Percentiles rank a stretch among this genome's conserved stretches.
phyloP scores from a whole-genome alignment of 108 stramenopile species.

The Discostella pseudostelligera region DNA sequence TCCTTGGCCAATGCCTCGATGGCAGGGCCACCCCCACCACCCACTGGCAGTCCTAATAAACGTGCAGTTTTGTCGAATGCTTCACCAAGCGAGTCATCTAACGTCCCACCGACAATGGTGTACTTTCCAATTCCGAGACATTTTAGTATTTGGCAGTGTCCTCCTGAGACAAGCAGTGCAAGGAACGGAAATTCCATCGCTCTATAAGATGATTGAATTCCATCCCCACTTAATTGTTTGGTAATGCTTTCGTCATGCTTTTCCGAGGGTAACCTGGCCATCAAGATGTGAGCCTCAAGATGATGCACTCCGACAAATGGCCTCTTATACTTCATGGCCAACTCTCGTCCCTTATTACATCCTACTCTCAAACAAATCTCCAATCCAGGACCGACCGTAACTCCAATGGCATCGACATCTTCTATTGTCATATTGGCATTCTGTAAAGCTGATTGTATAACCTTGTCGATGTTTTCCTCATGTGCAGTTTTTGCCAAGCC shows the following conservation, averaged over 20 bases:
- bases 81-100: constrained; percentile 96
- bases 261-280: constrained; percentile 77
- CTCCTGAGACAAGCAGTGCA: constrained; percentile 94
- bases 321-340: constrained; percentile 72
- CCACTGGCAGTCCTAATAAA: constrained; percentile 81
- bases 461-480: constrained; percentile 78
- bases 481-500: constrained; percentile 89
- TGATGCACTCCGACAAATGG: constrained; percentile 97
- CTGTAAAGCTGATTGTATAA: constrained; percentile 76
- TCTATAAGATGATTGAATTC: constrained; percentile 16
- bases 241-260: constrained; percentile 21
- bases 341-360: constrained; percentile 73
- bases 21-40: constrained; percentile 94
- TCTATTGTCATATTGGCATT: constrained; percentile 67
- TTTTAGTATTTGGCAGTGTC: constrained; percentile 93
- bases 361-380: constrained; percentile 98
- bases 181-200: constrained; percentile 91
- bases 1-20: constrained; percentile 83
- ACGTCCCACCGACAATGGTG: constrained; percentile 87
- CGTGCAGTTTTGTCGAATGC: constrained; percentile 94
- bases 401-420: constrained; percentile 95
- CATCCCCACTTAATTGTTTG: constrained; percentile 8
- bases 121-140: constrained; percentile 85
- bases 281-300: constrained; percentile 94
- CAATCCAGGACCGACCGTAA: constrained; percentile 97